These are phyloP conservation scores for Monilinia laxa DNA, from an alignment of 2,329 filamentous ascomycete species.

Conservation along the genomic window DNA sequence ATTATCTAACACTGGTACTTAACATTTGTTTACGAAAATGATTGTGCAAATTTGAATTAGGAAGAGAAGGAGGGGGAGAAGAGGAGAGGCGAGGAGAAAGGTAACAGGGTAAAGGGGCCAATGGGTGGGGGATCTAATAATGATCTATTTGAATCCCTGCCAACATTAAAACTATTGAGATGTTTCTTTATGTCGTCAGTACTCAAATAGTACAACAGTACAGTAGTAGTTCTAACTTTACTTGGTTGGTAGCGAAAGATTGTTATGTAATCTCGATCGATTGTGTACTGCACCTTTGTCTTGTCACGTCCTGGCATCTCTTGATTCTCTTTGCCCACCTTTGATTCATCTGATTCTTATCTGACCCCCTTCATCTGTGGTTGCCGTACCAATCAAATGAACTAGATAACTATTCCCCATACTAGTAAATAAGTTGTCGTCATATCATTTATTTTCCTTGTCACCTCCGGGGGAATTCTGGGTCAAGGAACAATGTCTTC, in stretches of 20 bases:
- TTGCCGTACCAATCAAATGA: not conserved
- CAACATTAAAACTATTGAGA: too few species aligned
- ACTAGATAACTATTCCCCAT: not conserved
- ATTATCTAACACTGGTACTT: too few species aligned
- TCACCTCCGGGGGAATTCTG: not conserved
- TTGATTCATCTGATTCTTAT: not conserved
- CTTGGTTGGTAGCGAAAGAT: too few species aligned
- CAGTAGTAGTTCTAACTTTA: too few species aligned
- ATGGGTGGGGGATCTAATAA: not conserved
- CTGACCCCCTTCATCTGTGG: not conserved
- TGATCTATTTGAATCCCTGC: too few species aligned
- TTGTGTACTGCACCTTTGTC: not conserved
- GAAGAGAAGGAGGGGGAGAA: too few species aligned
- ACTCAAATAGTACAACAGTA: not conserved
- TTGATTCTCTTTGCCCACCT: not conserved
- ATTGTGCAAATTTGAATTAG: too few species aligned
- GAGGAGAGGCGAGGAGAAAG: not conserved
- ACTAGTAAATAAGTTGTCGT: not conserved
- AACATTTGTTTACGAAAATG: too few species aligned
- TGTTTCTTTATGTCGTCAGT: constrained; percentile 4
- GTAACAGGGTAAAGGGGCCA: not conserved
- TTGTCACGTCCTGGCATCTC: not conserved
- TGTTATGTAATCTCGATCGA: constrained; percentile 7
- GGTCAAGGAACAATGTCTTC: constrained; percentile 2
- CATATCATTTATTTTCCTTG: not conserved